Evolutionary conservation across 2,329 filamentous ascomycete species (phyloP), one percentile per base, ranked within the genome.

Genomic region (Xylaria sp.): DNA sequence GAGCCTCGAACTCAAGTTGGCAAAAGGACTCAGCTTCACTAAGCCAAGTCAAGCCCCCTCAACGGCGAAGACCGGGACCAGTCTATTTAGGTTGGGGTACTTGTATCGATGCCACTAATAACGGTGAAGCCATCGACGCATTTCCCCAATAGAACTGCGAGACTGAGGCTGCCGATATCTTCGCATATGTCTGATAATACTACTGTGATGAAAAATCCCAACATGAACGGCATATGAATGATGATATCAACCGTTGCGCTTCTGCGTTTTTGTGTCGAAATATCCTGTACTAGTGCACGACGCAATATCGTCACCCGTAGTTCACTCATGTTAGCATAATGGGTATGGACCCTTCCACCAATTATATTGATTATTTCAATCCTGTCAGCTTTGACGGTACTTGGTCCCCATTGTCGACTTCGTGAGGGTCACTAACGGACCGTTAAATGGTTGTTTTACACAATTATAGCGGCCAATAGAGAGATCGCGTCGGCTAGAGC

Each of bases 61-160:
- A 68, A 66, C 62, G 59, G 63, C 48, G 35, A 63, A 5, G 21
- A 32, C 68, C 60, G 29, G 66, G 69, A 68, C 69, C n/a, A 32
- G 2, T 44, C 32, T 48, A 58, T 63, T 60, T 54, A 21, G 44
- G 57, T 61, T 44, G 32, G 61, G 54, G 66, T 60, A 51, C 48
- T 60, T 40, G 35, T 48, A 35, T 42, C 53, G 57, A 18, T 18
- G 5, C 13, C 16, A 53, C 23, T 51, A 27, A 53, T 29, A 65
- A 70, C 61, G 65, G 68, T 48, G 59, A 27, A 58, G 60, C 48
- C 18, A 32, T 59, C 53, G 60, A 51, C 48, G 58, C 67, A 66
- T 48, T 67, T 48, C 25, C 69, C 55, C 55, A 58, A 54, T 59
- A 40, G 44, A 63, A 54, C 48, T n/a, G 29, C 54, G 55, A 59